Conservation (phyloP, 768 basidiomycete genomes). For the Cytidiella melzeri region DNA sequence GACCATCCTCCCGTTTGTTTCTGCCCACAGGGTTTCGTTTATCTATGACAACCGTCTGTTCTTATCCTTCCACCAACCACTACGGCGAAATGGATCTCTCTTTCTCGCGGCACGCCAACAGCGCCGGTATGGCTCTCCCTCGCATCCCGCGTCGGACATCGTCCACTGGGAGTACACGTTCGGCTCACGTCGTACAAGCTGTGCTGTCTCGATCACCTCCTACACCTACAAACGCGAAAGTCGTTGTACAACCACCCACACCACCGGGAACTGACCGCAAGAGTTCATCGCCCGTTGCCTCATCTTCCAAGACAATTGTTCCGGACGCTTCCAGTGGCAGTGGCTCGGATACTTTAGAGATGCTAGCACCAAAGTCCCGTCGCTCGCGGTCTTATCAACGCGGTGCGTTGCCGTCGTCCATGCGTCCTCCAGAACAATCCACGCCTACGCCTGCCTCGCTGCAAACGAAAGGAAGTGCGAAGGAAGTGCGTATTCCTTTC, state of each 20-base stretch:
- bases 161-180: constrained; percentile 17
- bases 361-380: constrained; percentile 20
- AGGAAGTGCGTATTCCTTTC: constrained; percentile 6
- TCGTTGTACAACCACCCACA: constrained; percentile 24
- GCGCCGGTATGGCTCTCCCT: constrained; percentile 56
- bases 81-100: constrained; percentile 16
- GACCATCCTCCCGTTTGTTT: constrained; percentile 1
- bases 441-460: constrained; percentile 38
- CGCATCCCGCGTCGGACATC: constrained; percentile 50
- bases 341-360: constrained; percentile 16
- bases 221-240: constrained; percentile 10
- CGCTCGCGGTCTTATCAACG: constrained; percentile 21
- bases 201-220: constrained; percentile 7
- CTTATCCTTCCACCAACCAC: constrained; percentile 13
- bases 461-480: constrained; percentile 11
- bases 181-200: constrained; percentile 11
- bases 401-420: constrained; percentile 17
- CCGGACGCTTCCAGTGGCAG: constrained; percentile 6
- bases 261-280: constrained; percentile 13
- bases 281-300: constrained; percentile 2
- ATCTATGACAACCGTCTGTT: constrained; percentile 13
- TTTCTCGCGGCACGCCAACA: constrained; percentile 36
- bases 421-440: constrained; percentile 34
- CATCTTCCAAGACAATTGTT: neutral
- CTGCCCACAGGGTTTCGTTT: neutral